Conservation (phyloP, 768 basidiomycete genomes). For the Calocybe indica region DNA sequence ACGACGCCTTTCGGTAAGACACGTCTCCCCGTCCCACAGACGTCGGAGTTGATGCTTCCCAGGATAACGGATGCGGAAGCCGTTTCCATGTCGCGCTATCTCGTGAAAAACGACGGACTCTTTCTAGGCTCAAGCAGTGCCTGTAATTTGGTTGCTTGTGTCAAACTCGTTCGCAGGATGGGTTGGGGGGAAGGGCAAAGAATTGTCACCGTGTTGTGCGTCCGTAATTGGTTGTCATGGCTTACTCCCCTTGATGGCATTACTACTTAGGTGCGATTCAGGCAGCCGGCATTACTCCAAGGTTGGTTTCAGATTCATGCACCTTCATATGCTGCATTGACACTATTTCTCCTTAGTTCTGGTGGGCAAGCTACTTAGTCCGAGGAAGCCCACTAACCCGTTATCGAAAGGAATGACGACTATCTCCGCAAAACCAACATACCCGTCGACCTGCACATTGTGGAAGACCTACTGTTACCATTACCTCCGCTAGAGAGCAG, state of each 20-base stretch:
- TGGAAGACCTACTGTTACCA: constrained; percentile 33
- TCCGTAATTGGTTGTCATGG: constrained; percentile 2
- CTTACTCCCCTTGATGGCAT: background rate
- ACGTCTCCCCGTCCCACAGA: background rate
- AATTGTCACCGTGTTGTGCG: constrained; percentile 82
- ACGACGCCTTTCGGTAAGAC: constrained; percentile 79
- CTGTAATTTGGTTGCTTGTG: constrained; percentile 90
- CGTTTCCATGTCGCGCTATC: constrained; percentile 91
- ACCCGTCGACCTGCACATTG: constrained; percentile 31
- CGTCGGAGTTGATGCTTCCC: background rate
- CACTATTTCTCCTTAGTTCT: constrained; percentile 27
- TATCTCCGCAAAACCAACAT: constrained; percentile 42
- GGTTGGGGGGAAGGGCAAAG: constrained; percentile 64
- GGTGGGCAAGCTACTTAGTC: constrained; percentile 22
- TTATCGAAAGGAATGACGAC: constrained; percentile 41
- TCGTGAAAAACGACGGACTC: constrained; percentile 86
- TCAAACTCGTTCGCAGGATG: constrained; percentile 69
- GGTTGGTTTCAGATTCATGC: constrained; percentile 29
- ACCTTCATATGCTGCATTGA: constrained; percentile 7
- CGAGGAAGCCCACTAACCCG: background rate
- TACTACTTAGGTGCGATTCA: constrained; percentile 67
- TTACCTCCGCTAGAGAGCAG: constrained; percentile 12
- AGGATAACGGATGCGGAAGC: constrained; percentile 93
- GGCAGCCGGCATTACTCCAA: constrained; percentile 92
- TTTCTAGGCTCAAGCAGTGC: constrained; percentile 96